Conservation (phyloP, 805 yeast genomes). For the Spathaspora sp. region DNA sequence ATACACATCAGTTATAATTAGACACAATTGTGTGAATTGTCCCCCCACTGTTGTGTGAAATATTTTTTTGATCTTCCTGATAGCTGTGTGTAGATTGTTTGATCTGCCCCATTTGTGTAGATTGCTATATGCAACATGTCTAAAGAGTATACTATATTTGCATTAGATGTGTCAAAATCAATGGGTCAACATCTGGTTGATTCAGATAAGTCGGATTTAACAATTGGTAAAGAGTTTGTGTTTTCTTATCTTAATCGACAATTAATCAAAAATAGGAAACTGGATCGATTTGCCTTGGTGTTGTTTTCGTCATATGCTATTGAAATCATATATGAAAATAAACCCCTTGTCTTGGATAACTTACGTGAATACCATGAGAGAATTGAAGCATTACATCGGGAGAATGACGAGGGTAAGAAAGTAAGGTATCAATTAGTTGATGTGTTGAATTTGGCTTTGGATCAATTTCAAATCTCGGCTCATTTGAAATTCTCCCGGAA, state of each 20-base stretch:
- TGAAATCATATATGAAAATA: conserved; percentile 5
- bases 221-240: conserved; percentile 38
- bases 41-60: no score
- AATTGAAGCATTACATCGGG: not conserved
- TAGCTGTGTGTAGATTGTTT: no score
- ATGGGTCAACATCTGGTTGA: conserved; percentile 37
- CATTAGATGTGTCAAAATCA: conserved; percentile 48
- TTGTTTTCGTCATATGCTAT: conserved; percentile 10
- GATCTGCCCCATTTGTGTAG: no score
- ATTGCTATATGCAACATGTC: conserved; percentile 3
- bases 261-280: conserved; percentile 28
- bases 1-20: not conserved
- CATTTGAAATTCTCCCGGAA: conserved; percentile 31
- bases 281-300: conserved; percentile 37
- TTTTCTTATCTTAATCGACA: conserved; percentile 31
- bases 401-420: not conserved
- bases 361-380: conserved; percentile 1
- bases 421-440: not conserved
- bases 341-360: conserved; percentile 3
- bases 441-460: conserved; percentile 4
- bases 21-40: not conserved
- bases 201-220: conserved; percentile 35
- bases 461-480: conserved; percentile 6
- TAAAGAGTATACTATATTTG: conserved; percentile 42
- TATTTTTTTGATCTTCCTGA: no score